Evolutionary conservation across 345 rosid species (phyloP).

Genomic region (Gynandropsis gynandra): DNA sequence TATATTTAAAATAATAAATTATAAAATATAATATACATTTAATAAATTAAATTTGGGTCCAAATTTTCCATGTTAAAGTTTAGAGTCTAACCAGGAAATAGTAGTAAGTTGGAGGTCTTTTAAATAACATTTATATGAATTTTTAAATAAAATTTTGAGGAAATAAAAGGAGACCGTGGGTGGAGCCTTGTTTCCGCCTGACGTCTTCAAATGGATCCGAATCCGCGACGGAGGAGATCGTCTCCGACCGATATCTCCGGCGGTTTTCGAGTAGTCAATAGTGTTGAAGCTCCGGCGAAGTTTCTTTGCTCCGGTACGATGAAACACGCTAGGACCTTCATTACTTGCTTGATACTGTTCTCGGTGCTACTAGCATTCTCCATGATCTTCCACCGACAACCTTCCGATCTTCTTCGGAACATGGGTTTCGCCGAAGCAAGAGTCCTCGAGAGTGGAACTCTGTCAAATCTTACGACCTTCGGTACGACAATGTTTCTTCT

Average conservation of each 20-base stretch:
- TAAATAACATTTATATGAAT: too few species aligned
- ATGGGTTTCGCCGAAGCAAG: conserved; percentile 44
- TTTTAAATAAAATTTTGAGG: too few species aligned
- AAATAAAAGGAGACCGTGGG: too few species aligned
- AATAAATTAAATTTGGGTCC: too few species aligned
- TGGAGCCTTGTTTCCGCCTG: too few species aligned
- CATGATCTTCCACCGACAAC: conserved; percentile 29
- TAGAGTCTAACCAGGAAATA: too few species aligned
- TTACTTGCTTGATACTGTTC: conserved; percentile 30
- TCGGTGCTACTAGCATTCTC: conserved; percentile 33
- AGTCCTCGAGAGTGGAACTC: conserved; percentile 24
- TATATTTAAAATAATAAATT: too few species aligned
- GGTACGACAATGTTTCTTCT: conserved; percentile 9
- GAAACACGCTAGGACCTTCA: conserved; percentile 35
- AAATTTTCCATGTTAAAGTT: too few species aligned
- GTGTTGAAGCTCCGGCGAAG: conserved; percentile 18
- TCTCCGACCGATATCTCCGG: conserved; percentile 24
- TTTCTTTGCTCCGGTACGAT: conserved; percentile 28
- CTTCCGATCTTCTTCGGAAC: conserved; percentile 26
- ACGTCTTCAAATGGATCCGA: conserved; percentile 33
- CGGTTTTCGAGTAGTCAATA: conserved; percentile 9
- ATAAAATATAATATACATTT: too few species aligned
- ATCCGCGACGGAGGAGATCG: conserved; percentile 17
- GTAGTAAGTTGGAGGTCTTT: too few species aligned
- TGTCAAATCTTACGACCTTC: conserved; percentile 18